Percentiles rank a stretch among this genome's conserved stretches.
These are phyloP conservation scores for Cenchrus purpureus DNA, from an alignment of 176 grass and related monocot genomes.

Conservation along the genomic window DNA sequence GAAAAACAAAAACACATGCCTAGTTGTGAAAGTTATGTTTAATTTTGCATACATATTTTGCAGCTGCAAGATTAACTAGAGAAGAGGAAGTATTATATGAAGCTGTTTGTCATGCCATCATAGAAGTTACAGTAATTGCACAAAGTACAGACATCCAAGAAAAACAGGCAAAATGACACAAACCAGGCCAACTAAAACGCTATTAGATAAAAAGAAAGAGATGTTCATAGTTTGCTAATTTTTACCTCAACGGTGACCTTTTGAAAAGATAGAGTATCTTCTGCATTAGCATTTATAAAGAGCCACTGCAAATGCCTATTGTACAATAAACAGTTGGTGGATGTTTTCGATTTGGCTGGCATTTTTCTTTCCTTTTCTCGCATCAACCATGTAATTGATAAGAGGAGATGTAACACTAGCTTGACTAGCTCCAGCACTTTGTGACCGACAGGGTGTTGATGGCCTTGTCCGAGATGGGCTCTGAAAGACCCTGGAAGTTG, in stretches of 20 bases:
- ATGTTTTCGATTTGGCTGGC: constrained; percentile 73
- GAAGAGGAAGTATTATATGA: not conserved
- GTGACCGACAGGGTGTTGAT: constrained; percentile 66
- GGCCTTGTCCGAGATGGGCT: constrained; percentile 63
- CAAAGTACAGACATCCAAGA: not conserved
- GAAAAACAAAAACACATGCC: not conserved
- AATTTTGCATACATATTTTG: not conserved
- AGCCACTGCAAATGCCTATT: constrained; percentile 80
- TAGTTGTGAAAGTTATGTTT: not conserved
- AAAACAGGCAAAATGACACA: not conserved
- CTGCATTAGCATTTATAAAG: constrained; percentile 68
- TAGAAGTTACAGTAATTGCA: not conserved
- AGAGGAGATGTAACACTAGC: constrained; percentile 35
- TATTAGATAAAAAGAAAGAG: constrained; percentile 9
- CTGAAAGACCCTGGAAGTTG: constrained; percentile 46
- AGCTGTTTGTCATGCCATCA: not conserved
- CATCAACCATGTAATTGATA: constrained; percentile 61
- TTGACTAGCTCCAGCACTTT: constrained; percentile 51
- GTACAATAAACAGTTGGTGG: constrained; percentile 64
- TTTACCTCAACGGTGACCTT: constrained; percentile 73
- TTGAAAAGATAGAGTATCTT: constrained; percentile 63
- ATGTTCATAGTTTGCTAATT: constrained; percentile 6
- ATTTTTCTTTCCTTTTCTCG: constrained; percentile 71
- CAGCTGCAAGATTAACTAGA: not conserved
- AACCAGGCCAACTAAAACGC: constrained; percentile 23